A percentile compares a stretch with the other conserved stretches of the same genome.
These are phyloP conservation scores for Gracilaria caudata DNA, from an alignment of 23 red algal species.

Conservation along the genomic window DNA sequence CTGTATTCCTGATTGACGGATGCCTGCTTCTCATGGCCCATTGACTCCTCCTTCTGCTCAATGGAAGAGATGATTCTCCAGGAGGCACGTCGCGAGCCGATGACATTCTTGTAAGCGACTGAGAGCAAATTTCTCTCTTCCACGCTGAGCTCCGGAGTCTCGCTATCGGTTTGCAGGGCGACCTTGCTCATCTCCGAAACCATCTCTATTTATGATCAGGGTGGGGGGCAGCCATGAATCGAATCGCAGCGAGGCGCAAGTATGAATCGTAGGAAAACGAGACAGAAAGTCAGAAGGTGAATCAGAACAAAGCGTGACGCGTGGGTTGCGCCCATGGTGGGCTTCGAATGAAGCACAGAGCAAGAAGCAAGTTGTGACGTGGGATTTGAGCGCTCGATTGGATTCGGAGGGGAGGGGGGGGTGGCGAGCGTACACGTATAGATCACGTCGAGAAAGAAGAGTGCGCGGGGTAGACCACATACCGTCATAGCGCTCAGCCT, in stretches of 20 bases:
- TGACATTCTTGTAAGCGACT: slow-evolving; percentile 99
- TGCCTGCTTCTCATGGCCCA: slow-evolving; percentile 90
- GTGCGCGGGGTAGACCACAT: slow-evolving; percentile 27
- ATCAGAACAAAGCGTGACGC: neutral
- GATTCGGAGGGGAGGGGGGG: slow-evolving; percentile 17
- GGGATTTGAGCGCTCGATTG: neutral
- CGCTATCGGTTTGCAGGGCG: slow-evolving; percentile 72
- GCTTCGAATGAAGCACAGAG: neutral
- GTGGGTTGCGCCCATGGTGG: neutral
- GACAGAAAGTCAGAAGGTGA: slow-evolving; percentile 18
- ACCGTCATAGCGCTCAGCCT: slow-evolving; percentile 99
- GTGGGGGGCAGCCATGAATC: neutral
- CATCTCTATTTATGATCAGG: slow-evolving; percentile 74
- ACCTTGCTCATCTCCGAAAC: slow-evolving; percentile 97
- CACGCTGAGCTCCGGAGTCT: slow-evolving; percentile 81
- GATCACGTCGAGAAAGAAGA: slow-evolving; percentile 13
- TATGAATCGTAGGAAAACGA: neutral
- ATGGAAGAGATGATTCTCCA: slow-evolving; percentile 99
- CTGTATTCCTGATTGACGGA: slow-evolving; percentile 94
- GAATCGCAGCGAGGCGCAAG: neutral
- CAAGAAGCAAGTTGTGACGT: neutral
- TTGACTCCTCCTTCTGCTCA: slow-evolving; percentile 97
- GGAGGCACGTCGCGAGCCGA: slow-evolving; percentile 94
- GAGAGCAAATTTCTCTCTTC: slow-evolving; percentile 99
- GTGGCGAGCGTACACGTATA: neutral